A percentile compares a stretch with the other conserved stretches of the same genome.
Conservation (phyloP, 176 grass and related monocot species). For the Eleusine coracana region DNA sequence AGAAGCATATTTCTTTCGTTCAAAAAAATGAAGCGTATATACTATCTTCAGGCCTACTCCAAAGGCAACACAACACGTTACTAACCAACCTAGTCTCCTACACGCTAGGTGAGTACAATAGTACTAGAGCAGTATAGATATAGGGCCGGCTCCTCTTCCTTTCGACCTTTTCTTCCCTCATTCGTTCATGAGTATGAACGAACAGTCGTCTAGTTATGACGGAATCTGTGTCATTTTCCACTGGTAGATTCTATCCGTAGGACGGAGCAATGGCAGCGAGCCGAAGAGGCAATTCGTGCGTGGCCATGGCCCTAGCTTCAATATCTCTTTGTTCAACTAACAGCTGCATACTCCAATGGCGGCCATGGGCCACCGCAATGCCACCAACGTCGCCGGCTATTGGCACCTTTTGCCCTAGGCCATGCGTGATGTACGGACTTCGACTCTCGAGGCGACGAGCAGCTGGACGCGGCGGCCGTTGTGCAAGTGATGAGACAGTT, state of each 20-base stretch:
- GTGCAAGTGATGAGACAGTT: background rate
- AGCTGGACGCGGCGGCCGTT: slow-evolving; percentile 22
- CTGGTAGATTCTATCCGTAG: slow-evolving; percentile 16
- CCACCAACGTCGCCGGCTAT: slow-evolving; percentile 29
- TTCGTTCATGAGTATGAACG: background rate
- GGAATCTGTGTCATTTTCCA: slow-evolving; percentile 43
- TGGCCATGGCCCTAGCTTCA: slow-evolving; percentile 4
- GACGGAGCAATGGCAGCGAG: slow-evolving; percentile 21
- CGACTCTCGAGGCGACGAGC: background rate
- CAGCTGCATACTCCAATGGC: slow-evolving; percentile 24
- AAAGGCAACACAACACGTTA: background rate
- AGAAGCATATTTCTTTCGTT: background rate
- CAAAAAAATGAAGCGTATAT: background rate
- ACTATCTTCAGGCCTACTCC: background rate
- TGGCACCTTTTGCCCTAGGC: slow-evolving; percentile 33
- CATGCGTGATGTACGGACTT: background rate
- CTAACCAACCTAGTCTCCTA: background rate
- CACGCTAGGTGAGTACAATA: background rate
- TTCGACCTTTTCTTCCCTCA: background rate
- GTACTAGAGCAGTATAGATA: background rate
- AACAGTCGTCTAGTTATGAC: background rate
- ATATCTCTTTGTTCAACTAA: background rate
- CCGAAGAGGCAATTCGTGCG: background rate
- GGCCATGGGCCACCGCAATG: background rate
- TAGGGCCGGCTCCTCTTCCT: background rate